phyloP scores from a whole-genome alignment of 768 basidiomycete genomes.

The Serendipita sp. region DNA sequence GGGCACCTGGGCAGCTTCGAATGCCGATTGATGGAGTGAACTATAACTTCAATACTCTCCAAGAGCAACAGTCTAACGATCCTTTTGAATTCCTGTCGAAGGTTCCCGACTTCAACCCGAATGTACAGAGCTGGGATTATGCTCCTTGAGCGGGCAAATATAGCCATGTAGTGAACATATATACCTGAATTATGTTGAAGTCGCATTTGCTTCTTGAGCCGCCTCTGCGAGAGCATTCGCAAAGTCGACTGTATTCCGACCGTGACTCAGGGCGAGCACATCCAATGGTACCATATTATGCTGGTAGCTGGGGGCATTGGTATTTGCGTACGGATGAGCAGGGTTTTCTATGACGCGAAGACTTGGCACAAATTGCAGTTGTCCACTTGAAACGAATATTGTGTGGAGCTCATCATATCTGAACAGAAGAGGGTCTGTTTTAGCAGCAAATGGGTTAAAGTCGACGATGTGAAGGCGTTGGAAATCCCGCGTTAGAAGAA shows the following conservation, averaged over 20 bases:
- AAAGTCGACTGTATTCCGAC: conserved; percentile 58
- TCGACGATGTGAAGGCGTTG: conserved; percentile 68
- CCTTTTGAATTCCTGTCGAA: conserved; percentile 1
- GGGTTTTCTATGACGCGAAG: conserved; percentile 59
- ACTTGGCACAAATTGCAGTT: conserved; percentile 17
- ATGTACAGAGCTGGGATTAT: not conserved
- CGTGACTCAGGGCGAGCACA: conserved; percentile 62
- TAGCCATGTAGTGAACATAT: not conserved
- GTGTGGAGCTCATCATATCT: conserved; percentile 54
- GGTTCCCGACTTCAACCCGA: not conserved
- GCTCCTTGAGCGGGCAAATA: not conserved
- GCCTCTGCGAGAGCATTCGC: conserved; percentile 30
- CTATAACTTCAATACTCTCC: not conserved
- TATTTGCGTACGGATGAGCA: conserved; percentile 48
- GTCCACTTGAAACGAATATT: conserved; percentile 13
- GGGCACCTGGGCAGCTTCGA: not conserved
- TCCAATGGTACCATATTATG: conserved; percentile 91
- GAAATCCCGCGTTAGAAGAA: conserved; percentile 73
- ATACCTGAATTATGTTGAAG: not conserved
- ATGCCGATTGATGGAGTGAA: conserved; percentile 3
- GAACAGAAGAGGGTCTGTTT: conserved; percentile 81
- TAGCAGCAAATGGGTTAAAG: conserved; percentile 75
- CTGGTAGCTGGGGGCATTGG: conserved; percentile 57
- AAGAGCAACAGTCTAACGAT: not conserved
- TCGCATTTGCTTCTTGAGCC: conserved; percentile 18